phyloP scores from a whole-genome alignment of 495 filamentous ascomycete genomes.

The Viridothelium virens region DNA sequence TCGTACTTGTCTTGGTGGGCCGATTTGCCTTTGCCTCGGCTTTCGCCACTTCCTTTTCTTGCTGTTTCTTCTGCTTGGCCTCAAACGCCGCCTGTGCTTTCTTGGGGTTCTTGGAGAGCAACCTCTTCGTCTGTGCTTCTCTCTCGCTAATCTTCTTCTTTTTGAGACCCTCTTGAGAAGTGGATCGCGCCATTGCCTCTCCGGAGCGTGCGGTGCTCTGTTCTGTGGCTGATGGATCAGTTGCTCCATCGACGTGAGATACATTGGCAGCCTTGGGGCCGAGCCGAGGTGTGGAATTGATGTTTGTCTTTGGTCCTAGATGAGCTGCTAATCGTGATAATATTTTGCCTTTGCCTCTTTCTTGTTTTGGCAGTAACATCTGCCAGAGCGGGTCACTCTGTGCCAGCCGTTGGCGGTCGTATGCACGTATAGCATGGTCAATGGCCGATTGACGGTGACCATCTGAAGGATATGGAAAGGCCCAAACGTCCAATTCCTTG shows the following conservation, averaged over 20 bases:
- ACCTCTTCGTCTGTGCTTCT: slow-evolving; percentile 54
- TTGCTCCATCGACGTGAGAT: slow-evolving; percentile 29
- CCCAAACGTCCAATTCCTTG: slow-evolving; percentile 78
- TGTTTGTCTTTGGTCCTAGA: slow-evolving; percentile 34
- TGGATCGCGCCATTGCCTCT: slow-evolving; percentile 45
- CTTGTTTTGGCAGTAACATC: slow-evolving; percentile 60
- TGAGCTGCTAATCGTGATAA: slow-evolving; percentile 64
- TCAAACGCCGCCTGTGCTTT: slow-evolving; percentile 38
- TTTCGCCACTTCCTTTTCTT: slow-evolving; percentile 26
- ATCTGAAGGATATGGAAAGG: slow-evolving; percentile 57
- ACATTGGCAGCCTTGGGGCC: slow-evolving; percentile 47
- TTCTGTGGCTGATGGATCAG: slow-evolving; percentile 35
- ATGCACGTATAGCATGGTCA: slow-evolving; percentile 73
- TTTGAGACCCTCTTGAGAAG: slow-evolving; percentile 40
- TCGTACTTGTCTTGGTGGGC: slow-evolving; percentile 7
- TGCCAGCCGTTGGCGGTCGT: slow-evolving; percentile 69
- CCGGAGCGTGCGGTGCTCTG: slow-evolving; percentile 25
- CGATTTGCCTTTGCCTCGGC: slow-evolving; percentile 25
- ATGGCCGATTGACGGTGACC: slow-evolving; percentile 72
- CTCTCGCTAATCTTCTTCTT: slow-evolving; percentile 56
- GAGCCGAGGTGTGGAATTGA: slow-evolving; percentile 37
- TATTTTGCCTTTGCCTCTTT: slow-evolving; percentile 71
- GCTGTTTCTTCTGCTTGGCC: slow-evolving; percentile 29
- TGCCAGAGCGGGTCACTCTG: slow-evolving; percentile 73
- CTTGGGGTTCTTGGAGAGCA: slow-evolving; percentile 48